Conservation (phyloP, 1,139 yeast genomes). For the Hansenula sp. region DNA sequence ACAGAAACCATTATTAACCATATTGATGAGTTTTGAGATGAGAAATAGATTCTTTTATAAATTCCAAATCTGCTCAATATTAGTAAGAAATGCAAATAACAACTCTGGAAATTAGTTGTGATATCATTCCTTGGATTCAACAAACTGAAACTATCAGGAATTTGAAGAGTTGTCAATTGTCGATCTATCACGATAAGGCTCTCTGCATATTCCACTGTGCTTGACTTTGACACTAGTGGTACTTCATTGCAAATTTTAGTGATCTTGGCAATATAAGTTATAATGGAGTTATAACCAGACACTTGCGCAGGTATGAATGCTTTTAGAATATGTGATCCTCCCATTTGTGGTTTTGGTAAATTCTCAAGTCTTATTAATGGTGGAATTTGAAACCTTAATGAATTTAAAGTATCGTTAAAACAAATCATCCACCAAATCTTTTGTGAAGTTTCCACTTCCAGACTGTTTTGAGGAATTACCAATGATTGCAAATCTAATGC, state of each 20-base stretch:
- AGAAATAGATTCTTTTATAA: slow-evolving; percentile 13
- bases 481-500: slow-evolving; percentile 15
- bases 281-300: slow-evolving; percentile 12
- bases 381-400: slow-evolving; percentile 13
- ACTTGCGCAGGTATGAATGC: slow-evolving; percentile 20
- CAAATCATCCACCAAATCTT: slow-evolving; percentile 20
- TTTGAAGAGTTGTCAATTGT: slow-evolving; percentile 13
- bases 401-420: slow-evolving; percentile 15
- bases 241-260: slow-evolving; percentile 17
- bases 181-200: slow-evolving; percentile 16
- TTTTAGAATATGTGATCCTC: slow-evolving; percentile 15
- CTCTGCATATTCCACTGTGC: not conserved
- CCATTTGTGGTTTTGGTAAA: slow-evolving; percentile 6
- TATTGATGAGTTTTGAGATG: slow-evolving; percentile 8
- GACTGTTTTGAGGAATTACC: slow-evolving; percentile 15
- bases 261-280: slow-evolving; percentile 17
- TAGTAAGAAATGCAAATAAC: slow-evolving; percentile 13
- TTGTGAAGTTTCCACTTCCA: slow-evolving; percentile 15
- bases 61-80: slow-evolving; percentile 12
- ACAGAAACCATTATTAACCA: slow-evolving; percentile 19
- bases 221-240: not conserved
- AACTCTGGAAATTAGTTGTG: slow-evolving; percentile 14
- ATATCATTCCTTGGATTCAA: slow-evolving; percentile 14
- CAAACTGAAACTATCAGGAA: slow-evolving; percentile 10
- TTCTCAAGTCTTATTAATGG: slow-evolving; percentile 13